Percentiles rank a stretch among this genome's conserved stretches.
Conservation (phyloP, 805 yeast genomes). For the Candida methanosorbosa region DNA sequence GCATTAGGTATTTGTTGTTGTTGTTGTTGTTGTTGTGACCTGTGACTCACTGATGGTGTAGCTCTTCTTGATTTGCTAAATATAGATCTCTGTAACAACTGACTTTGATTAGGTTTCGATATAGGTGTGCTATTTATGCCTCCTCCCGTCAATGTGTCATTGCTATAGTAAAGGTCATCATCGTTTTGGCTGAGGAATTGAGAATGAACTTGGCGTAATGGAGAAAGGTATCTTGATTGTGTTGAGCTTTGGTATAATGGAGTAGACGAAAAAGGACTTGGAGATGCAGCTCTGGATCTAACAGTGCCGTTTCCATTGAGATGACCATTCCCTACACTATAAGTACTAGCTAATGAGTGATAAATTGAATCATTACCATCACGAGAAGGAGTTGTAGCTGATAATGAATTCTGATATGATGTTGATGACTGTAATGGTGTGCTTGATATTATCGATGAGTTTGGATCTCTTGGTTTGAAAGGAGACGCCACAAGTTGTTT, state of each 20-base stretch:
- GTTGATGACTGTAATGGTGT: background rate
- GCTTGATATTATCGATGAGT: background rate
- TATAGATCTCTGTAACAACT: constrained; percentile 13
- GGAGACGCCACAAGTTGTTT: constrained; percentile 25
- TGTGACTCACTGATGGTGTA: too few species aligned
- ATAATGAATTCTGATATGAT: background rate
- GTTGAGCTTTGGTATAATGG: too few species aligned
- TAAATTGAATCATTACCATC: background rate
- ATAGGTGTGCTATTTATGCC: background rate
- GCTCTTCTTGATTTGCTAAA: constrained; percentile 11
- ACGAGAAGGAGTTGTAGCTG: background rate
- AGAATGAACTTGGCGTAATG: constrained; percentile 1
- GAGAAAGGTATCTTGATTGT: constrained; percentile 1
- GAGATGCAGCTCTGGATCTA: too few species aligned
- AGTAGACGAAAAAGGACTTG: too few species aligned
- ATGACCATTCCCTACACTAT: too few species aligned
- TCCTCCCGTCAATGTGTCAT: too few species aligned
- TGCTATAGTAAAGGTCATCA: too few species aligned
- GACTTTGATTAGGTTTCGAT: background rate
- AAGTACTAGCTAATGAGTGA: constrained; percentile 1
- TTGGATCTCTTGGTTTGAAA: constrained; percentile 11
- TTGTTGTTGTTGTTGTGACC: background rate
- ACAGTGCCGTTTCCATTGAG: too few species aligned
- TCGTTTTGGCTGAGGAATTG: too few species aligned
- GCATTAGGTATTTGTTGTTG: background rate